Evolutionary conservation across 73 alveolate genomes (phyloP).

Genomic region (Paraurostyla sp.): DNA sequence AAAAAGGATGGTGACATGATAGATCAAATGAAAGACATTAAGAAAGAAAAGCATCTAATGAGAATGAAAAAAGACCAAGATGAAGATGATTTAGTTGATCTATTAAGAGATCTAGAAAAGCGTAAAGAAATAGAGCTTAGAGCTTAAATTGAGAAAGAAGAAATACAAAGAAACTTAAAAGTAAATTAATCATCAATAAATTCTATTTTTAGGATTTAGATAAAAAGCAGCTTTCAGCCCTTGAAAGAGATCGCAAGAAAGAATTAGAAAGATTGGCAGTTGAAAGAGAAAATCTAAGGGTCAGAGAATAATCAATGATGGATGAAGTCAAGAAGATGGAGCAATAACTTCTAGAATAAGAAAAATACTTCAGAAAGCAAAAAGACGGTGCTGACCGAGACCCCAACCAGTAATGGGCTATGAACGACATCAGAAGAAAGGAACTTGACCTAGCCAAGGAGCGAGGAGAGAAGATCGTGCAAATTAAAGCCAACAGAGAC

Average conservation of each 20-base stretch:
- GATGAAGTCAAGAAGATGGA: constrained; percentile 84
- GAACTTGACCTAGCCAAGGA: constrained; percentile 84
- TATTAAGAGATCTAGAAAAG: constrained; percentile 82
- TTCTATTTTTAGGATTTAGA: constrained; percentile 71
- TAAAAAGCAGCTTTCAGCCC: constrained; percentile 77
- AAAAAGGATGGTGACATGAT: constrained; percentile 77
- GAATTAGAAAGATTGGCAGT: constrained; percentile 82
- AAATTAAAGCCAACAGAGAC: constrained; percentile 78
- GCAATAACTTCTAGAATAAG: constrained; percentile 63
- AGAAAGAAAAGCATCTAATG: constrained; percentile 79
- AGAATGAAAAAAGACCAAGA: constrained; percentile 81
- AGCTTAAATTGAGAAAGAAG: constrained; percentile 88
- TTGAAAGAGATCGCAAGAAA: constrained; percentile 83
- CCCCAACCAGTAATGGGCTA: constrained; percentile 56
- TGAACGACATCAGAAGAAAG: constrained; percentile 73
- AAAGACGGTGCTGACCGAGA: constrained; percentile 61
- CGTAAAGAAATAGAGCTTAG: constrained; percentile 87
- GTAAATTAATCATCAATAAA: constrained; percentile 20
- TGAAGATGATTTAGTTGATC: constrained; percentile 75
- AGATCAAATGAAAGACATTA: constrained; percentile 76
- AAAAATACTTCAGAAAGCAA: constrained; percentile 62
- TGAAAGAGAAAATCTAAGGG: constrained; percentile 84
- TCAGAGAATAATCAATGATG: constrained; percentile 84
- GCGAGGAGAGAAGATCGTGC: constrained; percentile 85
- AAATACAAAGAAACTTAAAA: constrained; percentile 78